A percentile compares a stretch with the other conserved stretches of the same genome.
Evolutionary conservation across 2,329 filamentous ascomycete species (phyloP).

Genomic region (Talaromyces sp.): DNA sequence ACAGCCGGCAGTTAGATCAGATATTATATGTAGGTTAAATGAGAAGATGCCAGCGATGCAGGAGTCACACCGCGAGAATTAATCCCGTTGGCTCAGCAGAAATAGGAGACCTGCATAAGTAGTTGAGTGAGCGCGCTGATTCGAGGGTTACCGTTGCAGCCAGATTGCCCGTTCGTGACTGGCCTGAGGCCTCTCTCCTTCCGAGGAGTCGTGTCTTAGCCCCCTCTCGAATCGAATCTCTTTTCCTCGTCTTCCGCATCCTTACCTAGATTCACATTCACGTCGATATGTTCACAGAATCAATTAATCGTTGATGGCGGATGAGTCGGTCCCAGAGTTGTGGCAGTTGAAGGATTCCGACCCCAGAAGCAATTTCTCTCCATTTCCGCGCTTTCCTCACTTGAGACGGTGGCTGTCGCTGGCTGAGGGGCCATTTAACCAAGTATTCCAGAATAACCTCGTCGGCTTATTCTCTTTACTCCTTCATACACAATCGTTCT

Average conservation of each 20-base stretch:
- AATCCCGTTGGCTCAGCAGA: background rate
- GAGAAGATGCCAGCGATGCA: background rate
- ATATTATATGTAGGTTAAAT: background rate
- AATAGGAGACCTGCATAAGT: conserved; percentile 4
- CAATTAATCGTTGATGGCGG: background rate
- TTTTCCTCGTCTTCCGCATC: background rate
- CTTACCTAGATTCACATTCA: background rate
- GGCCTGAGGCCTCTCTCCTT: background rate
- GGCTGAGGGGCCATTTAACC: background rate
- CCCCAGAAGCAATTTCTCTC: background rate
- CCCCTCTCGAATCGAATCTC: background rate
- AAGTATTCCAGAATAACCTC: background rate
- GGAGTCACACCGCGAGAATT: background rate
- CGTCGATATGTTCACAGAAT: background rate
- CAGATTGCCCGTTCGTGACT: conserved; percentile 10
- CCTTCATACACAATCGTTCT: background rate
- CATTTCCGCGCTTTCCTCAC: background rate
- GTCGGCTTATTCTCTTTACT: background rate
- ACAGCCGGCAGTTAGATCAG: background rate
- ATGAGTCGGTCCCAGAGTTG: background rate
- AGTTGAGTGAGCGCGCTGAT: conserved; percentile 1
- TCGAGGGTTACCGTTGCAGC: conserved; percentile 16
- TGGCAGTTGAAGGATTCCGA: conserved; percentile 6
- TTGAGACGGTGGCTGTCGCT: conserved; percentile 2
- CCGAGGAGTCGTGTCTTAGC: conserved; percentile 8